A percentile compares a stretch with the other conserved stretches of the same genome.
Conservation (phyloP, 345 rosid species). For the Ceriops decandra region DNA sequence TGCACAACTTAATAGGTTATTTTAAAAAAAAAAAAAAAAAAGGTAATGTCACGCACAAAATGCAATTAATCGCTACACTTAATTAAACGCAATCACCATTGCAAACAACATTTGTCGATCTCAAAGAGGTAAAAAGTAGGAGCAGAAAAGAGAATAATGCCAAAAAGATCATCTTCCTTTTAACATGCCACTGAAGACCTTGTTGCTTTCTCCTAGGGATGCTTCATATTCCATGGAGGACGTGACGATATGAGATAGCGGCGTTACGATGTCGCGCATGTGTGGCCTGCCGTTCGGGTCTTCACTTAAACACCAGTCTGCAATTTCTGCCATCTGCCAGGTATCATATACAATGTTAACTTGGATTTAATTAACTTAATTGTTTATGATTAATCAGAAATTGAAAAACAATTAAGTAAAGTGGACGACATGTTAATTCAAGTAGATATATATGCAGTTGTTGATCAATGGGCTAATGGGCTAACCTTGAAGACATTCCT, state of each 20-base stretch:
- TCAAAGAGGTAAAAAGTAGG: too few relatives aligned
- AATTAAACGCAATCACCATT: too few relatives aligned
- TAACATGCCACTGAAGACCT: conserved; percentile 50
- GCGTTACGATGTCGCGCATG: conserved; percentile 45
- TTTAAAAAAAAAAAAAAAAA: too few relatives aligned
- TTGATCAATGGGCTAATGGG: conserved; percentile 7
- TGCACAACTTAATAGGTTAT: too few relatives aligned
- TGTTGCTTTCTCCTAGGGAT: conserved; percentile 54
- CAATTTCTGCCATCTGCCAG: conserved; percentile 53
- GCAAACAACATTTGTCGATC: too few relatives aligned
- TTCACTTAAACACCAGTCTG: conserved; percentile 51
- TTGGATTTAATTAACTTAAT: too few relatives aligned
- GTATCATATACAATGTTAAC: not conserved
- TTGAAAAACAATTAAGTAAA: too few relatives aligned
- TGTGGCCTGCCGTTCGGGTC: conserved; percentile 49
- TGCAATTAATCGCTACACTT: too few relatives aligned
- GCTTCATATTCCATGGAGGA: conserved; percentile 64
- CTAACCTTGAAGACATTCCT: conserved; percentile 52
- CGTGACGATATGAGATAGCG: conserved; percentile 31
- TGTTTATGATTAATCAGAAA: too few relatives aligned
- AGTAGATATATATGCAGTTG: not conserved
- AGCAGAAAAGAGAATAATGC: not conserved
- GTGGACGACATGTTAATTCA: too few relatives aligned
- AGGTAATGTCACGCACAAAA: too few relatives aligned
- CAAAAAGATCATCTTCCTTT: conserved; percentile 41